phyloP scores from a whole-genome alignment of 768 basidiomycete genomes.

The Boletus eberwhitei region DNA sequence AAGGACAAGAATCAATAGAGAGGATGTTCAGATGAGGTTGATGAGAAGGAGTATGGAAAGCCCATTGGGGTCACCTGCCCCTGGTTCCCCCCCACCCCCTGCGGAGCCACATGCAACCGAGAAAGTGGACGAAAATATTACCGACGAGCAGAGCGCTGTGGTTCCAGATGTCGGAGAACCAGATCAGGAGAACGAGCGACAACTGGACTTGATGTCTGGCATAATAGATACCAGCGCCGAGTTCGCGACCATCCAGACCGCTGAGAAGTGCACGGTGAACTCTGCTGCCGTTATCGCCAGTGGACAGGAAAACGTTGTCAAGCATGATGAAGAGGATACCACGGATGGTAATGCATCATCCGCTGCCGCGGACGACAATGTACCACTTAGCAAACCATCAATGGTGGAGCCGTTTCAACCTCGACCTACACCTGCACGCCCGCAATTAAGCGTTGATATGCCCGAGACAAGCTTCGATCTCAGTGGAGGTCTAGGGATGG shows the following conservation, averaged over 20 bases:
- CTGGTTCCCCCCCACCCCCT: slow-evolving; percentile 8
- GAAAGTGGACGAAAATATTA: neutral
- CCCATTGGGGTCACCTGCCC: slow-evolving; percentile 27
- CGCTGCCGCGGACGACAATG: neutral
- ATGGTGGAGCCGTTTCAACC: slow-evolving; percentile 5
- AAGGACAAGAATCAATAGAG: slow-evolving; percentile 49
- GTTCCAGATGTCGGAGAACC: neutral
- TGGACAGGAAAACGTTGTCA: neutral
- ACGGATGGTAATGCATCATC: neutral
- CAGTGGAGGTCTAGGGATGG: slow-evolving; percentile 21
- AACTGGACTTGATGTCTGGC: slow-evolving; percentile 38
- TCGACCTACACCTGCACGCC: slow-evolving; percentile 4
- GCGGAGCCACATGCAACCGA: neutral
- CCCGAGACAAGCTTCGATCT: slow-evolving; percentile 25
- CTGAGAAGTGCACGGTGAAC: slow-evolving; percentile 39
- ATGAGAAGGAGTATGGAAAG: slow-evolving; percentile 45
- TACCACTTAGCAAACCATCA: neutral
- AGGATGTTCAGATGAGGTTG: slow-evolving; percentile 50
- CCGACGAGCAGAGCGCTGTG: neutral
- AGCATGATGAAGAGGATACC: neutral
- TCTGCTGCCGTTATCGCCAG: neutral
- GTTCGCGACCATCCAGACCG: slow-evolving; percentile 47
- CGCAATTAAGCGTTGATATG: slow-evolving; percentile 14
- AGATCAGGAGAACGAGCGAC: slow-evolving; percentile 31
- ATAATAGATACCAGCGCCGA: slow-evolving; percentile 41